Evolutionary conservation across 192 early-diverging fungal genomes (phyloP).

Genomic region (Backusella parvicylindrica): DNA sequence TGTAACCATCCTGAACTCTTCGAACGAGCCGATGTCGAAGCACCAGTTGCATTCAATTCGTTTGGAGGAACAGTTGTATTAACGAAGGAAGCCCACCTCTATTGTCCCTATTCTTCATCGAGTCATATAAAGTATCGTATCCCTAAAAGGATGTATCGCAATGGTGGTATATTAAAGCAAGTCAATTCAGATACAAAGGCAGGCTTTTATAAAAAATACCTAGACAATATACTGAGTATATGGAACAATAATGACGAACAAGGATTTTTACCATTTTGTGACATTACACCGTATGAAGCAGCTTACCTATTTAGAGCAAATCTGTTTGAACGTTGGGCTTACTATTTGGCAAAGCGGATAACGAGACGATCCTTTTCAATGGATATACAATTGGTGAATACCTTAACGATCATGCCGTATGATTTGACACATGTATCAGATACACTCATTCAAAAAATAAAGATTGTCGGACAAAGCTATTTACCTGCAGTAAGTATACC

Average conservation of each 20-base stretch:
- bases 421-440: conserved; percentile 32
- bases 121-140: conserved; percentile 58
- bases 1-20: conserved; percentile 88
- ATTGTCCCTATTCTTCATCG: conserved; percentile 57
- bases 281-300: conserved; percentile 43
- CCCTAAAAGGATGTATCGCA: conserved; percentile 65
- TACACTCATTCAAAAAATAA: conserved; percentile 2
- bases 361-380: conserved; percentile 9
- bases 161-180: conserved; percentile 52
- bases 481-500: conserved; percentile 23
- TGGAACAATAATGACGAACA: conserved; percentile 53
- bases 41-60: conserved; percentile 61
- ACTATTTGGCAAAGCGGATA: conserved; percentile 34
- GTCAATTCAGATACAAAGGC: conserved; percentile 37
- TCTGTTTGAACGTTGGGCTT: conserved; percentile 39
- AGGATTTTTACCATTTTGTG: conserved; percentile 51
- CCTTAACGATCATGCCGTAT: background rate
- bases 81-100: conserved; percentile 51
- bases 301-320: conserved; percentile 36
- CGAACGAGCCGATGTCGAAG: conserved; percentile 79
- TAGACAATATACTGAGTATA: conserved; percentile 52
- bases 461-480: conserved; percentile 28
- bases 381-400: conserved; percentile 12
- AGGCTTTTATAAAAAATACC: conserved; percentile 41
- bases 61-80: too few species aligned